Evolutionary conservation across 768 basidiomycete species (phyloP).

Genomic region (Chalciporus pseudorubinellus): DNA sequence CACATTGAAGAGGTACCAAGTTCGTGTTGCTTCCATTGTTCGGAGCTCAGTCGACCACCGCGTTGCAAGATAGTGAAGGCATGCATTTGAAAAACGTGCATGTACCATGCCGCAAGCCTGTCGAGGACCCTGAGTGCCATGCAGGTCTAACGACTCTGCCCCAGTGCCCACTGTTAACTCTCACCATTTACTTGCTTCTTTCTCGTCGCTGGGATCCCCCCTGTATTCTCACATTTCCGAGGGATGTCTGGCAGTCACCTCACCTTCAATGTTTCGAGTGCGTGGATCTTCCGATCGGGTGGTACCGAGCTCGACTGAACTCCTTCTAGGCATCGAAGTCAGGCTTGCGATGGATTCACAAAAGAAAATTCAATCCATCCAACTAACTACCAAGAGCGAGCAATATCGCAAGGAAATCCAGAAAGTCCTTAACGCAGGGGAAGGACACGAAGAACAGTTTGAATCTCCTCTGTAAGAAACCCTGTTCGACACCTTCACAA

Average conservation of each 20-base stretch:
- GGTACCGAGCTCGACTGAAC: background rate
- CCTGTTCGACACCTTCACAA: background rate
- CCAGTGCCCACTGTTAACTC: too few species aligned
- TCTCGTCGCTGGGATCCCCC: too few species aligned
- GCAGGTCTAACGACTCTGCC: too few species aligned
- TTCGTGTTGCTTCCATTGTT: too few species aligned
- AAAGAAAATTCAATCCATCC: slow-evolving; percentile 7
- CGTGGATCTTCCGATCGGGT: background rate
- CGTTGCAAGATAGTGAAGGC: too few species aligned
- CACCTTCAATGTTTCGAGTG: slow-evolving; percentile 5
- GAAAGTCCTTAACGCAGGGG: background rate
- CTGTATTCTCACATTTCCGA: background rate
- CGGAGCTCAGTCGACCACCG: too few species aligned
- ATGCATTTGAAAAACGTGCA: too few species aligned
- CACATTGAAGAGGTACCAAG: too few species aligned
- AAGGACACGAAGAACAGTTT: background rate
- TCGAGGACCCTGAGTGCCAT: too few species aligned
- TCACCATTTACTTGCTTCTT: too few species aligned
- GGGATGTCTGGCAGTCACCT: slow-evolving; percentile 1
- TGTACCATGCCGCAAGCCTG: too few species aligned
- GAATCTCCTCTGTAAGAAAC: slow-evolving; percentile 6
- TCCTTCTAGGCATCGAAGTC: background rate
- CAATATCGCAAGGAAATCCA: background rate
- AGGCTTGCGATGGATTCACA: slow-evolving; percentile 6
- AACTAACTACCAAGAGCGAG: background rate